A percentile compares a stretch with the other conserved stretches of the same genome.
These are phyloP conservation scores for Phytophthora citrophthora DNA, from an alignment of 352 stramenopile genomes.

Conservation along the genomic window DNA sequence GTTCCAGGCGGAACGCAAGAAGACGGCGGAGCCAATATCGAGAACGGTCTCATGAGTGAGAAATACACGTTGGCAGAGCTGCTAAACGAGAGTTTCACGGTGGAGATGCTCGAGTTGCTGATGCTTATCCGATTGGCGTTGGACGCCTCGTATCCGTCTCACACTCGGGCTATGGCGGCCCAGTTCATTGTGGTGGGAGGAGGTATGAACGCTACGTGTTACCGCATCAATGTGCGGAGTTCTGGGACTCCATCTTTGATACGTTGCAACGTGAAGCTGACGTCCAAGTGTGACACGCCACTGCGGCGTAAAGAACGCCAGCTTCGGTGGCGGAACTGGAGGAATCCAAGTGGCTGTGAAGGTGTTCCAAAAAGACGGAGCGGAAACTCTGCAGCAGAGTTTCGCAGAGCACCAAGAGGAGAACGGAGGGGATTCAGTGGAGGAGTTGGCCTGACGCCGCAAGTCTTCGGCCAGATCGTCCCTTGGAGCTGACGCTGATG, in stretches of 20 bases:
- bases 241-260: constrained; percentile 79
- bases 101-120: constrained; percentile 87
- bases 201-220: constrained; percentile 64
- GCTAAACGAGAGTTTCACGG: constrained; percentile 83
- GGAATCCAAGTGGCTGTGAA: constrained; percentile 77
- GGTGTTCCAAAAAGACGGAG: constrained; percentile 74
- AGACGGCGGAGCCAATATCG: constrained; percentile 73
- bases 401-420: constrained; percentile 55
- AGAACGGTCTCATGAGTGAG: constrained; percentile 80
- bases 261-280: constrained; percentile 68
- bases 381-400: constrained; percentile 71
- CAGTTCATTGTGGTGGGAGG: constrained; percentile 80
- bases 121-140: constrained; percentile 77
- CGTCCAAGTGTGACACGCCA: constrained; percentile 40
- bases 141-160: constrained; percentile 51
- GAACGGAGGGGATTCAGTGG: neutral
- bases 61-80: constrained; percentile 65
- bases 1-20: constrained; percentile 55
- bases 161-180: constrained; percentile 75
- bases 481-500: constrained; percentile 22
- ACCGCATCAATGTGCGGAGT: constrained; percentile 62
- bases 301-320: constrained; percentile 50
- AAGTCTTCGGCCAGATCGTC: constrained; percentile 47
- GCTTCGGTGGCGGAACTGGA: constrained; percentile 71
- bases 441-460: constrained; percentile 10